These are phyloP conservation scores for Morella rubra DNA, from an alignment of 306 rosid genomes.

Conservation along the genomic window DNA sequence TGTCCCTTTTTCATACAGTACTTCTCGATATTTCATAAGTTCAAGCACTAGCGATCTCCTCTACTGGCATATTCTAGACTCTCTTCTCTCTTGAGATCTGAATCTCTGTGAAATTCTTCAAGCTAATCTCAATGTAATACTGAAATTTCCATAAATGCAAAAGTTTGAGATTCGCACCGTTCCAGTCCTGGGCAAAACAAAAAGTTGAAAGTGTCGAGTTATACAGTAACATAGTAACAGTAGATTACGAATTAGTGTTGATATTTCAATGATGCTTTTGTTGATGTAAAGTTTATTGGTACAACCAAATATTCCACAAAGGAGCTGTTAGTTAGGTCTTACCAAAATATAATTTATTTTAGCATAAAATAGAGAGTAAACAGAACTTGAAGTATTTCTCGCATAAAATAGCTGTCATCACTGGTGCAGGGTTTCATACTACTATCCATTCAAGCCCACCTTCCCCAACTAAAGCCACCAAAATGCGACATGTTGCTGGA, in stretches of 20 bases:
- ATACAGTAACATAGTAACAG: no score
- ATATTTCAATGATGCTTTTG: no score
- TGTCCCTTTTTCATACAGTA: conserved; percentile 7
- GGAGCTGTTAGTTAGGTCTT: background rate
- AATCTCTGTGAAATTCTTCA: background rate
- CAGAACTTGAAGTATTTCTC: background rate
- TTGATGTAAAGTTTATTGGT: no score
- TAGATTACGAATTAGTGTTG: no score
- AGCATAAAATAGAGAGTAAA: background rate
- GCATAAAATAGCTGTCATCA: background rate
- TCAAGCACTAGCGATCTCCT: conserved; percentile 5
- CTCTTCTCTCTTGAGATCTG: conserved; percentile 23
- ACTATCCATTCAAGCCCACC: conserved; percentile 59
- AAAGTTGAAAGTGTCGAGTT: background rate
- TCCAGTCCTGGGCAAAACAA: background rate
- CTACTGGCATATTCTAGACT: conserved; percentile 19
- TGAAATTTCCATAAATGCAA: background rate
- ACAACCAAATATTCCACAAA: background rate
- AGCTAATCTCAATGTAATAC: background rate
- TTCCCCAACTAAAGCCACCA: conserved; percentile 45
- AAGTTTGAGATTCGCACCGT: conserved; percentile 10
- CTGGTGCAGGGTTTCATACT: conserved; percentile 52
- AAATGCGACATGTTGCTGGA: conserved; percentile 35
- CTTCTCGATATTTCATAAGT: conserved; percentile 2
- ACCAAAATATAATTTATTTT: background rate